Evolutionary conservation across 2,329 filamentous ascomycete species (phyloP).

Genomic region (Atkinsonella texensis): DNA sequence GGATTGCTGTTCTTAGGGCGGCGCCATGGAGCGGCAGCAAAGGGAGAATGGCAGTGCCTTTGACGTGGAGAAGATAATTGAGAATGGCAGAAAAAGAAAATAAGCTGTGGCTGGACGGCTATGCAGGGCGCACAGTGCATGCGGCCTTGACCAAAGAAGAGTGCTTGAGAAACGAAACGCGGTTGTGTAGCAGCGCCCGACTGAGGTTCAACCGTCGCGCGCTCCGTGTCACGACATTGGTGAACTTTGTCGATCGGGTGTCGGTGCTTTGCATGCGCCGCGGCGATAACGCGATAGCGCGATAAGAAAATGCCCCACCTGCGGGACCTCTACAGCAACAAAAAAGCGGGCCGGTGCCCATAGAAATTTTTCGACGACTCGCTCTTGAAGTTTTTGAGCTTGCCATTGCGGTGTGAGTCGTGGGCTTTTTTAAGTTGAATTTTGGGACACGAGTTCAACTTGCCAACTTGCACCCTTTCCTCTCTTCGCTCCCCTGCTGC

Average conservation of each 20-base stretch:
- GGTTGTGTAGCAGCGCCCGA: too few relatives aligned
- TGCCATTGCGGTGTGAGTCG: neutral
- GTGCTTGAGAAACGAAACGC: too few relatives aligned
- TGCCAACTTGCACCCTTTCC: neutral
- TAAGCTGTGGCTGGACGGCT: too few relatives aligned
- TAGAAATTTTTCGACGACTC: slow-evolving; percentile 6
- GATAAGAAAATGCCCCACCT: slow-evolving; percentile 8
- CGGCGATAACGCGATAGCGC: slow-evolving; percentile 9
- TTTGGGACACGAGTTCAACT: neutral
- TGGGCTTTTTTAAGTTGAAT: neutral
- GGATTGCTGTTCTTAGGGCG: neutral
- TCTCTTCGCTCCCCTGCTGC: neutral
- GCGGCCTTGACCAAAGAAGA: too few relatives aligned
- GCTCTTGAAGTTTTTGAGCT: neutral
- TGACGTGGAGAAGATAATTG: too few relatives aligned
- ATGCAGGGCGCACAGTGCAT: too few relatives aligned
- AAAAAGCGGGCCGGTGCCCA: slow-evolving; percentile 3
- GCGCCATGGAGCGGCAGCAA: neutral
- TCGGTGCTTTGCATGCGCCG: too few relatives aligned
- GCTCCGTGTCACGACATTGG: too few relatives aligned
- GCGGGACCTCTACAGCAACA: slow-evolving; percentile 1
- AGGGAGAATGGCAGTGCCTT: neutral
- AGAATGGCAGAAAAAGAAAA: too few relatives aligned
- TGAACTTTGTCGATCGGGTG: neutral
- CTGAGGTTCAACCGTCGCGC: too few relatives aligned